These are phyloP conservation scores for Tetrahymena thermophila DNA, from an alignment of 73 alveolate genomes.

Conservation along the genomic window DNA sequence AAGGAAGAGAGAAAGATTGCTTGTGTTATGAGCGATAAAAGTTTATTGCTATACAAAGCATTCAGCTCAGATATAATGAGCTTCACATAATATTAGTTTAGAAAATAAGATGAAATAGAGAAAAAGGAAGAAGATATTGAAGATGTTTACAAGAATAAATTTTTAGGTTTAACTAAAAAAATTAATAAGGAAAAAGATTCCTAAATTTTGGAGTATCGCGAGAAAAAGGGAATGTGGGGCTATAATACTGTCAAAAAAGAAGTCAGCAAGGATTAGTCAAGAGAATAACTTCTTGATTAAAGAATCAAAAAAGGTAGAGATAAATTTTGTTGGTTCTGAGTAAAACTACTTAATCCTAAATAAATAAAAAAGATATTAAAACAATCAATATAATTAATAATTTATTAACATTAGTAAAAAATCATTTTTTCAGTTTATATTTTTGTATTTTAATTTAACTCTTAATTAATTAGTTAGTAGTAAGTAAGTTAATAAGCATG, in stretches of 20 bases:
- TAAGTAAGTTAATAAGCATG: too few species aligned
- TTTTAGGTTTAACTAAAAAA: constrained; percentile 24
- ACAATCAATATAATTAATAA: too few species aligned
- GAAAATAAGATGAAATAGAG: constrained; percentile 23
- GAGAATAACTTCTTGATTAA: constrained; percentile 25
- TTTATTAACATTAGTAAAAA: neutral
- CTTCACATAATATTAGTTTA: constrained; percentile 10
- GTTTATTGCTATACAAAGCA: constrained; percentile 21
- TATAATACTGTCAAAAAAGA: constrained; percentile 33
- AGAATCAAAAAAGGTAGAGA: constrained; percentile 31
- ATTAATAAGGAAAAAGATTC: constrained; percentile 11
- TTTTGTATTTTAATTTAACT: neutral
- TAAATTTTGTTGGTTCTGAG: constrained; percentile 43
- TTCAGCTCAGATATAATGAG: constrained; percentile 15
- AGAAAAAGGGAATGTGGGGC: constrained; percentile 47
- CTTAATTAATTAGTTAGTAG: neutral
- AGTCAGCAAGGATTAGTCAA: constrained; percentile 18
- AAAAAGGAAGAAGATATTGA: constrained; percentile 25
- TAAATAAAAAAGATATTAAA: too few species aligned
- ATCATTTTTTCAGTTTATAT: neutral
- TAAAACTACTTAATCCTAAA: neutral
- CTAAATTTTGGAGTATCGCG: constrained; percentile 7
- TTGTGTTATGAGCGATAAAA: constrained; percentile 8
- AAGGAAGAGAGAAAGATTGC: constrained; percentile 33
- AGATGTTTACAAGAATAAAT: constrained; percentile 33